phyloP scores from a whole-genome alignment of 352 stramenopile genomes.

The Phytopythium sindhum region DNA sequence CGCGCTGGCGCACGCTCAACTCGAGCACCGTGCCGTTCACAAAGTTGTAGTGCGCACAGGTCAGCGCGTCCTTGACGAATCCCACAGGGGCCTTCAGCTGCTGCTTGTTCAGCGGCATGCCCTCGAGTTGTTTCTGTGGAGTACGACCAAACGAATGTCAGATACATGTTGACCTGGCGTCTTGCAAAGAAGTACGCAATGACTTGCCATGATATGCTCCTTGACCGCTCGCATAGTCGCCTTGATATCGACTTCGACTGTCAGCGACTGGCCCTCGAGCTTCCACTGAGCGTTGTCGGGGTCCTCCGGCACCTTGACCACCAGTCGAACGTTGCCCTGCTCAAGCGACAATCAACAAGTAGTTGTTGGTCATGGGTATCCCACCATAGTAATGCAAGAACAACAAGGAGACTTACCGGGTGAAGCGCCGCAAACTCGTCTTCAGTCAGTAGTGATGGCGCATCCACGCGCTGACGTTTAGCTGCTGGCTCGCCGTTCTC shows the following conservation, averaged over 20 bases:
- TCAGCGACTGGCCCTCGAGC: conserved; percentile 91
- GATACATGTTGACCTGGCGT: neutral
- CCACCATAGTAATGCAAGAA: neutral
- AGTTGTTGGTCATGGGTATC: conserved; percentile 5
- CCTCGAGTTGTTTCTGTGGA: conserved; percentile 62
- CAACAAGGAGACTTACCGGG: conserved; percentile 38
- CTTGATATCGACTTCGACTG: conserved; percentile 84
- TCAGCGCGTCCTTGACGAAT: conserved; percentile 91
- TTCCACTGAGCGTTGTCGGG: conserved; percentile 90
- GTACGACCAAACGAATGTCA: neutral
- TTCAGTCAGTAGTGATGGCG: conserved; percentile 60
- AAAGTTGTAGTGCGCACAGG: conserved; percentile 86
- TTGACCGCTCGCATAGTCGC: conserved; percentile 92
- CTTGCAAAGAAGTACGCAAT: neutral
- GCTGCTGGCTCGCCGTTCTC: conserved; percentile 42
- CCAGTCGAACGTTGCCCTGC: conserved; percentile 63
- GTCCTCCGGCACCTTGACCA: conserved; percentile 85
- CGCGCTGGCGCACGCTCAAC: conserved; percentile 77
- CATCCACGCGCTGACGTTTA: conserved; percentile 74
- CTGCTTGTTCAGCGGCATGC: conserved; percentile 95
- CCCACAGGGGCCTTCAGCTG: conserved; percentile 90
- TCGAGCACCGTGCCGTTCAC: conserved; percentile 67
- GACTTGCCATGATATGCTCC: conserved; percentile 74
- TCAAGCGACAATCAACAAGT: conserved; percentile 7
- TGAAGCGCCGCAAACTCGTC: conserved; percentile 73